Base-by-base conservation (phyloP, 192 early-diverging fungal species). In the Linnemannia elongata region DNA sequence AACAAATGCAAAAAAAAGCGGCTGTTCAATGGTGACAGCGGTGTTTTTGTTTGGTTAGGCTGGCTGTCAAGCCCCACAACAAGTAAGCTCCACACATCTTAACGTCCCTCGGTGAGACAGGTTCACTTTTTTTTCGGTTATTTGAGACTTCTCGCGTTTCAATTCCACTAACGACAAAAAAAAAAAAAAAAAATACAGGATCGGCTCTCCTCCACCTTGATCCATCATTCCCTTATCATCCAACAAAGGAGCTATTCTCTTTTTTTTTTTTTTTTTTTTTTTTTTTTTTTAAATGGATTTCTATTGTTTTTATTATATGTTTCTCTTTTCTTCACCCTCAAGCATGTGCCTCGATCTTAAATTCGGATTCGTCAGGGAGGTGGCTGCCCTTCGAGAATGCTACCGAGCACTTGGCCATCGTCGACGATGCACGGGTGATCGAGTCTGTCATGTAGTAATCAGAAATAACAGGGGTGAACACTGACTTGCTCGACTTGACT, bases 401-500 rank as follows among this genome's bases (percentile, higher is more conserved):
- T 24, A 90, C 89, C 33, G 98, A 97, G 80, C 97, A 97, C 85
- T 98, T 96, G 57, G 98, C 98, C 98, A 99, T 99, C 6, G 97
- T 99, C 63, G 93, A 93, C 24, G 96, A 97, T 9, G 98, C 95
- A 45, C 98, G 89, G 42, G 97, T 96, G 72, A 99, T 97, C 2
- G 94, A 93, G 83, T 99, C 96, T 1, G 97, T 99, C 92, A 97
- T 93, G 88, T 99, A 99, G 86, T 95, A 99, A 86, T 99, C 96
- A 39, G 89, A 90, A 52, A 99, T 94, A 6, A 94, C 93, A 5
- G 92, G 89, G 24, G 89, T 88, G 54, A 97, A 92, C 20, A 89
- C 74, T n/a, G 85, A 88, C 69, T 75, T 86, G 38, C 83, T 76
- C 39, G 76, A 86, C 54, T 88, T 54, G 47, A 76, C 81, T 20